Percentiles rank a stretch among this genome's conserved stretches.
Evolutionary conservation across 495 filamentous ascomycete species (phyloP).

Genomic region (Podospora australis): DNA sequence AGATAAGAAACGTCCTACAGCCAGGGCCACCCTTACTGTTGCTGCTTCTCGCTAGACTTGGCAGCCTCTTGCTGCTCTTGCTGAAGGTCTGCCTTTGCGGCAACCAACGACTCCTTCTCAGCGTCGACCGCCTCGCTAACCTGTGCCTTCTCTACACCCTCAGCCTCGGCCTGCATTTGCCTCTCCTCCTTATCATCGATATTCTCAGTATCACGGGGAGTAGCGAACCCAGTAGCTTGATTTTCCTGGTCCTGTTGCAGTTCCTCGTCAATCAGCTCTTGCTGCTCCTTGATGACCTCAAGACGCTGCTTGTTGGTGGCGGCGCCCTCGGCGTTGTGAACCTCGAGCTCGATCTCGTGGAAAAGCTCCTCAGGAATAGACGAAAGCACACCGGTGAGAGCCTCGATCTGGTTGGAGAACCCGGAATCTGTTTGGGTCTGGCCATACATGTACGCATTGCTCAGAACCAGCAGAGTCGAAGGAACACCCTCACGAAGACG

Average conservation of each 20-base stretch:
- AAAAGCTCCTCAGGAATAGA: slow-evolving; percentile 97
- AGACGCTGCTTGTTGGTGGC: slow-evolving; percentile 98
- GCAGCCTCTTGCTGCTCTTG: slow-evolving; percentile 1
- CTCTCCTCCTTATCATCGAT: slow-evolving; percentile 58
- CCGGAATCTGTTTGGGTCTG: slow-evolving; percentile 65
- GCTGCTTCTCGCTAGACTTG: slow-evolving; percentile 13
- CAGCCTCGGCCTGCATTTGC: slow-evolving; percentile 29
- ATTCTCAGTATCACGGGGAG: slow-evolving; percentile 77
- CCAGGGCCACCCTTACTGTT: neutral
- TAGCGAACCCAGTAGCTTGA: slow-evolving; percentile 61
- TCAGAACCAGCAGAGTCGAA: slow-evolving; percentile 88
- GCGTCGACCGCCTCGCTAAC: slow-evolving; percentile 40
- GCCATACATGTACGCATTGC: slow-evolving; percentile 96
- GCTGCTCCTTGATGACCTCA: slow-evolving; percentile 98
- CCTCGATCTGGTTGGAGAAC: slow-evolving; percentile 85
- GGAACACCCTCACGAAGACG: slow-evolving; percentile 88
- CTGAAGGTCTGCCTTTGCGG: slow-evolving; percentile 17
- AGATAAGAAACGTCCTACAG: neutral
- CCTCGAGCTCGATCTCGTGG: slow-evolving; percentile 99
- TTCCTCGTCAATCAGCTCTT: slow-evolving; percentile 96
- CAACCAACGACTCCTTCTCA: slow-evolving; percentile 30
- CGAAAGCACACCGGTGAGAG: slow-evolving; percentile 82
- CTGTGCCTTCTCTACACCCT: slow-evolving; percentile 33
- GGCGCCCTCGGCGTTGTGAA: slow-evolving; percentile 92
- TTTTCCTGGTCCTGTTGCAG: slow-evolving; percentile 80